Evolutionary conservation across 2,329 filamentous ascomycete genomes (phyloP).

Genomic region (Didymella pomorum): DNA sequence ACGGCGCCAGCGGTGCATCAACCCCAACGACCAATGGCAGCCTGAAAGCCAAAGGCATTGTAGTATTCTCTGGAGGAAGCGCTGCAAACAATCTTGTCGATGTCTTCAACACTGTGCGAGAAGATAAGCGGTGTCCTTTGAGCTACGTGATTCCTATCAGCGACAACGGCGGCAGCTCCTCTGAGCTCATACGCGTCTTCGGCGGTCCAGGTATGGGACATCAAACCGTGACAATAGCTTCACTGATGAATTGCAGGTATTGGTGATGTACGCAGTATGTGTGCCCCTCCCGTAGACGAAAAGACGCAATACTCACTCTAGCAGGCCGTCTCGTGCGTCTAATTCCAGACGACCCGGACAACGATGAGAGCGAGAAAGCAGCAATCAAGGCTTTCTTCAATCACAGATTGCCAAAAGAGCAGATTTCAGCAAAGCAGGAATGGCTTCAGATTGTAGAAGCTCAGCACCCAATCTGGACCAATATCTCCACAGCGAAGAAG

Average conservation of each 20-base stretch:
- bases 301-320: conserved; percentile 5
- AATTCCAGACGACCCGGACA: conserved; percentile 71
- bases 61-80: conserved; percentile 90
- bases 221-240: no score
- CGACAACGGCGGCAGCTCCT: conserved; percentile 94
- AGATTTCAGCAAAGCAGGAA: conserved; percentile 71
- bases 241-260: conserved; percentile 55
- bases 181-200: conserved; percentile 91
- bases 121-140: conserved; percentile 71
- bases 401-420: conserved; percentile 74
- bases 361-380: conserved; percentile 62
- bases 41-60: conserved; percentile 64
- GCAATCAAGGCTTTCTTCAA: conserved; percentile 89
- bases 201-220: conserved; percentile 78
- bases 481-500: conserved; percentile 59
- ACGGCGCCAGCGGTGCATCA: conserved; percentile 23
- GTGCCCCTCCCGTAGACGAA: background rate
- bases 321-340: conserved; percentile 86
- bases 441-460: conserved; percentile 92
- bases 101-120: conserved; percentile 72
- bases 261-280: conserved; percentile 77
- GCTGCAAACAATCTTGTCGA: conserved; percentile 95
- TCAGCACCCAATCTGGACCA: conserved; percentile 75
- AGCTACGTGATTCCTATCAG: conserved; percentile 94
- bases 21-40: conserved; percentile 31